phyloP scores from a whole-genome alignment of 441 rosid species.

The Manihot esculenta region DNA sequence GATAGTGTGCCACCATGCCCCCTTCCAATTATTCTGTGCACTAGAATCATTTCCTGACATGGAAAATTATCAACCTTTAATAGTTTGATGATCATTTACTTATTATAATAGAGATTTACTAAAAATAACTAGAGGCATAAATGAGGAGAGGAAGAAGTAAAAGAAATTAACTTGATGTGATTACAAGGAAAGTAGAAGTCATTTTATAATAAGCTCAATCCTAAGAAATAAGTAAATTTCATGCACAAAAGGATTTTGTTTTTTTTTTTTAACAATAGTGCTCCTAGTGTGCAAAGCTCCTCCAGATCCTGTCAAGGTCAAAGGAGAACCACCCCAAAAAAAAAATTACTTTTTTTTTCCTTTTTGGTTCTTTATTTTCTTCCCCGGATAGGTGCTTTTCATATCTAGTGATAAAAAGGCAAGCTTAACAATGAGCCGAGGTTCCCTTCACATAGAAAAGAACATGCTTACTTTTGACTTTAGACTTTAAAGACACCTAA shows the following conservation, averaged over 20 bases:
- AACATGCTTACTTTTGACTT: neutral
- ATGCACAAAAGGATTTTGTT: no score
- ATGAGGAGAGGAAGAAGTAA: neutral
- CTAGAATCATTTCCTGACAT: conserved; percentile 80
- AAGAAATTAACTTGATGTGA: no score
- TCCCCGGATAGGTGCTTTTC: no score
- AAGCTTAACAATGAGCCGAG: no score
- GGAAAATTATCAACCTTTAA: conserved; percentile 5
- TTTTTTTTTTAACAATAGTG: no score
- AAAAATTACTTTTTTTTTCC: no score
- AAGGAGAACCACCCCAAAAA: neutral
- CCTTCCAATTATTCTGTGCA: conserved; percentile 93
- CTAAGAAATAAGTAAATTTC: no score
- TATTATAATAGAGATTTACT: neutral
- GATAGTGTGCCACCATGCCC: conserved; percentile 95
- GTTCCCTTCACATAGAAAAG: neutral
- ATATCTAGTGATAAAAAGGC: no score
- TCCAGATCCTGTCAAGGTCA: neutral
- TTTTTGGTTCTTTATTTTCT: no score
- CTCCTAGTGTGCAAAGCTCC: neutral
- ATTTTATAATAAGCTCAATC: no score
- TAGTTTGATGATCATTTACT: neutral
- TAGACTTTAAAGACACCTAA: neutral
- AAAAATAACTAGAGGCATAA: neutral
- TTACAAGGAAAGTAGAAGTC: no score